Base-by-base conservation (phyloP, 805 yeast species). In the Debaryomyces tyrocola region DNA sequence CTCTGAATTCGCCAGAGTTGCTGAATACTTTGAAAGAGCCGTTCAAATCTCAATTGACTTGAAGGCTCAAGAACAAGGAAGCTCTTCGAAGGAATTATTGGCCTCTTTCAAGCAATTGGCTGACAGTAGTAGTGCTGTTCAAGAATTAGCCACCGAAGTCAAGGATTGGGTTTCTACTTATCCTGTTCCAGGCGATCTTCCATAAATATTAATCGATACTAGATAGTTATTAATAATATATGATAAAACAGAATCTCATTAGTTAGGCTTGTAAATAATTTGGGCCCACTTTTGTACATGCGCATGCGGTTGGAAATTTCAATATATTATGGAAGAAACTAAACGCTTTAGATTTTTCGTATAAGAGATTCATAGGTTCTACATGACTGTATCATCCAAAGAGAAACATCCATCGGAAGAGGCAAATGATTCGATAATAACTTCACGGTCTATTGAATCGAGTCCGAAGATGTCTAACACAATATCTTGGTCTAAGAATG, bases 121-220 rank as follows among this genome's bases (percentile, higher is more conserved):
- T 47, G 79, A 75, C 50, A 84, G 83, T 53, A 77, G 80, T 54
- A 74, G 66, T 4, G 84, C 82, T 51, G 84, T 90, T 39, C 76
- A 78, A 63, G 68, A 66, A 4, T 73, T 89, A 58, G 82, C 81
- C 51, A 63, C 76, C 43, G 91, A 86, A 61, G 88, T 90, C 46
- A 73, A 82, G 40, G 70, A 70, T 18, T 90, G 92, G 89, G 92
- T 79, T 41, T 77, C 84, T 33, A 62, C 78, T 51, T 90, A 75
- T 73, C 96, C 96, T 21, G 95, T 90, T 52, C 97, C 97, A 44
- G 96, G 96, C 58, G 96, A 87, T 48, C 55, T 31, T 31, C 17
- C 27, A 24, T 24, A 24, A 24, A 24, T 24, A 24, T 24, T 24
- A 7, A 67, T 41, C 60, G 57, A 48, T 18, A 14, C n/a, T 24